Evolutionary conservation across 2,329 filamentous ascomycete genomes (phyloP), one percentile per base, ranked within the genome.

Genomic region (Exserohilum turcica): DNA sequence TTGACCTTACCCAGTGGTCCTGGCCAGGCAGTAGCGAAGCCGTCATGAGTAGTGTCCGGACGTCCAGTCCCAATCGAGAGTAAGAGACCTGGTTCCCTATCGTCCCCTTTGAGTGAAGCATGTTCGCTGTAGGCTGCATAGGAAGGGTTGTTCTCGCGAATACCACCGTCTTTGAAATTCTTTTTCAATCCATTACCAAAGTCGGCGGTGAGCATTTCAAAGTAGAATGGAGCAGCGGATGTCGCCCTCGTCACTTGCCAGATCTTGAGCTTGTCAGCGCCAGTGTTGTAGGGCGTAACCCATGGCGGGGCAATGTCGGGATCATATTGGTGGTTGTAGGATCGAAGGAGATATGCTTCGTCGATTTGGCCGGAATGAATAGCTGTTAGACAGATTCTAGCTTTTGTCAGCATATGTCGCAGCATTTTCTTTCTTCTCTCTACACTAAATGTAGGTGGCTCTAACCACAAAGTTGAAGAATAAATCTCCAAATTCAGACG

Each of bases 241-340:
- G 81, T 83, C 2, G 81, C 81, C 6, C 80, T 67, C 0, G 79
- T 80, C 1, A 81, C 80, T 63, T 82, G 68, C 75, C 80, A 83
- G 35, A 84, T 81, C 1, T 75, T 73, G 13, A 81, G 66, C 36
- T 70, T 67, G 51, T 80, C 77, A 5, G 75, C 74, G 7, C 77
- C 77, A 63, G 78, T 74, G 57, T 81, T 81, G 69, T 81, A 81
- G 1, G 71, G 68, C 3, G 75, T 78, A 5, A 79, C 74, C 76
- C 77, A 80, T 1, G 75, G 73, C 0, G 76, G 77, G 3, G 75
- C 70, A 0, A 76, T 72, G 0, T 74, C 65, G 6, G 70, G 61
- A 16, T 67, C 59, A 59, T 81, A 81, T 52, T 70, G 74, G 58
- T 80, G 78, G 8, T 78, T 72, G 54, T 80, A 81, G 1, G 78